Conservation (phyloP, 2,329 filamentous ascomycete genomes). For the Trichoderma gracile region DNA sequence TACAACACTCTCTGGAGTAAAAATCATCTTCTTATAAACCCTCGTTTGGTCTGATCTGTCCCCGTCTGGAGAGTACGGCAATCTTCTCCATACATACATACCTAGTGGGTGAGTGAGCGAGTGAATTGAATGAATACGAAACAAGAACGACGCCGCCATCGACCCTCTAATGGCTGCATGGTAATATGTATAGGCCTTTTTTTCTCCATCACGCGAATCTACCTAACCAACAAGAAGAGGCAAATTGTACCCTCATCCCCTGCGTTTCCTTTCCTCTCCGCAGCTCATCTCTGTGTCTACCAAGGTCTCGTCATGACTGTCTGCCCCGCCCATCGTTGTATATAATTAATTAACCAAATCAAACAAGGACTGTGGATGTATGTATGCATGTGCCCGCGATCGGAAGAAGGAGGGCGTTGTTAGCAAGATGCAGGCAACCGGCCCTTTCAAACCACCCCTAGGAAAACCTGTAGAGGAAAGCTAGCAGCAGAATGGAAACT, state of each 20-base stretch:
- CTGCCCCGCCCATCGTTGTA: not conserved
- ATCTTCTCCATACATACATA: no score
- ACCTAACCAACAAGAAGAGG: slow-evolving; percentile 4
- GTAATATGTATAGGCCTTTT: slow-evolving; percentile 1
- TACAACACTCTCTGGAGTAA: not conserved
- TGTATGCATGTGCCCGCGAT: not conserved
- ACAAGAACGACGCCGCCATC: slow-evolving; percentile 8
- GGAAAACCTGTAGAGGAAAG: no score
- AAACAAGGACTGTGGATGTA: not conserved
- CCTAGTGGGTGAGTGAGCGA: no score
- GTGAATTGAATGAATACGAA: not conserved
- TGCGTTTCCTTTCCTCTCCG: not conserved
- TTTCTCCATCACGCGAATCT: not conserved
- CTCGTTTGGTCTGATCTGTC: not conserved
- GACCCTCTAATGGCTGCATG: slow-evolving; percentile 5
- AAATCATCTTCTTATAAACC: not conserved
- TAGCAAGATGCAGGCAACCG: slow-evolving; percentile 22
- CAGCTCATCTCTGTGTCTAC: not conserved
- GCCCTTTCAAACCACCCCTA: slow-evolving; percentile 3
- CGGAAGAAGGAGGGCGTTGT: slow-evolving; percentile 4
- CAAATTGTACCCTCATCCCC: not conserved
- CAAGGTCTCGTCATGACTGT: not conserved
- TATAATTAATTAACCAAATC: no score
- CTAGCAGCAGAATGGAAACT: no score
- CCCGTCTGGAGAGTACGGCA: no score